Evolutionary conservation across 495 filamentous ascomycete genomes (phyloP).

Genomic region (Wilcoxina mikolae): DNA sequence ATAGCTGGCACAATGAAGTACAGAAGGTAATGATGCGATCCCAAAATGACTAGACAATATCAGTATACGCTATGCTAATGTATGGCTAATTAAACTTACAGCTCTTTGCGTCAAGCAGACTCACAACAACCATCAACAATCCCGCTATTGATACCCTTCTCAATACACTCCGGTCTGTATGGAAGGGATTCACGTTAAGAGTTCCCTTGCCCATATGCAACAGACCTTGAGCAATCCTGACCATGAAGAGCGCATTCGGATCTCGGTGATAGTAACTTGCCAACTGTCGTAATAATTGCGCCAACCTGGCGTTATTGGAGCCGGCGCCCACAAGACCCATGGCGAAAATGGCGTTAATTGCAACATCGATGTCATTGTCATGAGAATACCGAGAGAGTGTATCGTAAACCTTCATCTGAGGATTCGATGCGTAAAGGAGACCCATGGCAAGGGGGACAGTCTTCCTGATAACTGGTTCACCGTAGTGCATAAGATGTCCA

Average conservation of each 20-base stretch:
- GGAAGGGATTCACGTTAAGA: slow-evolving; percentile 87
- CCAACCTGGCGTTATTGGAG: slow-evolving; percentile 93
- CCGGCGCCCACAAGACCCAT: slow-evolving; percentile 96
- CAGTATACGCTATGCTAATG: slow-evolving; percentile 1
- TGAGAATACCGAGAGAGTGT: slow-evolving; percentile 96
- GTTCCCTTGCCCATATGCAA: slow-evolving; percentile 99
- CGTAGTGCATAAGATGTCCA: slow-evolving; percentile 98
- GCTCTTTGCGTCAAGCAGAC: slow-evolving; percentile 86
- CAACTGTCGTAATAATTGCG: slow-evolving; percentile 83
- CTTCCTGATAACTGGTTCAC: slow-evolving; percentile 88
- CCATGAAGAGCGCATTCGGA: slow-evolving; percentile 93
- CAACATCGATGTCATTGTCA: slow-evolving; percentile 98
- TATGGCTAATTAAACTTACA: slow-evolving; percentile 30
- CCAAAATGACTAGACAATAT: slow-evolving; percentile 48
- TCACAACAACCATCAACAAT: slow-evolving; percentile 73
- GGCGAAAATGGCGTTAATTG: slow-evolving; percentile 95
- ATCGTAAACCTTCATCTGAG: slow-evolving; percentile 99
- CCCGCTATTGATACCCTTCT: slow-evolving; percentile 83
- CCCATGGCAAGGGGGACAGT: slow-evolving; percentile 97
- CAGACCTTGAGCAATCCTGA: slow-evolving; percentile 92
- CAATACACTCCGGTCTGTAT: slow-evolving; percentile 90
- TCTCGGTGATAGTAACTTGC: slow-evolving; percentile 97
- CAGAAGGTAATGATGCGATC: slow-evolving; percentile 79
- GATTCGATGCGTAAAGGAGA: slow-evolving; percentile 89
- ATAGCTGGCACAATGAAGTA: slow-evolving; percentile 98